phyloP scores from a whole-genome alignment of 2,329 filamentous ascomycete genomes.

The Aspergillus brunneoviolaceus region DNA sequence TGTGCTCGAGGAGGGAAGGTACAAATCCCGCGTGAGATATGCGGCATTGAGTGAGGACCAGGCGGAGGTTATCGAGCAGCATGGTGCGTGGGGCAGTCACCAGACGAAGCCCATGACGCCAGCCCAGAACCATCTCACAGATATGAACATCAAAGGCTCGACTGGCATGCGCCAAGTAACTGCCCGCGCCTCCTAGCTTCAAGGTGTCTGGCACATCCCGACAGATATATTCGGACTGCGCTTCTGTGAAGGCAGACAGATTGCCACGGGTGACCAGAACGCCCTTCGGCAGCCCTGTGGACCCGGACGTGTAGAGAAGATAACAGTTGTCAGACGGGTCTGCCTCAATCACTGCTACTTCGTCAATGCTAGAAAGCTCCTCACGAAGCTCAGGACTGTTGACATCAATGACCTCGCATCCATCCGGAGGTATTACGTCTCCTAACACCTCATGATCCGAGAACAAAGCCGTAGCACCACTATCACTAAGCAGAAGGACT shows the following conservation, averaged over 20 bases:
- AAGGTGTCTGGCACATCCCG: constrained; percentile 12
- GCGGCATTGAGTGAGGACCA: constrained; percentile 4
- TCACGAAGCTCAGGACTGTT: too few relatives aligned
- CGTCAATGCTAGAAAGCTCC: too few relatives aligned
- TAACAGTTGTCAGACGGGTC: constrained; percentile 7
- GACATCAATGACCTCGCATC: too few relatives aligned
- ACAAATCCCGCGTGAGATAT: constrained; percentile 15
- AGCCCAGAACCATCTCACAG: constrained; percentile 16
- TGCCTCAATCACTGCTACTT: neutral
- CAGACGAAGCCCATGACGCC: constrained; percentile 16
- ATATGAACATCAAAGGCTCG: constrained; percentile 19
- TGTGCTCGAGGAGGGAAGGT: constrained; percentile 15
- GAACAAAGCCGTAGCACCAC: too few relatives aligned
- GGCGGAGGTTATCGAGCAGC: constrained; percentile 14
- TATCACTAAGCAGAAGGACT: neutral
- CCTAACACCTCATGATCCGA: too few relatives aligned
- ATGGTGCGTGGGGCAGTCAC: constrained; percentile 9
- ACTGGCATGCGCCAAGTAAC: constrained; percentile 18
- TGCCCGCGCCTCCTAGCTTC: constrained; percentile 10
- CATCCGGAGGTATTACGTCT: too few relatives aligned
- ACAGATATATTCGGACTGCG: constrained; percentile 16
- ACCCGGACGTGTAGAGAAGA: constrained; percentile 18
- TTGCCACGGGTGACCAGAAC: constrained; percentile 14
- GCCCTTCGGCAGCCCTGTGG: constrained; percentile 16
- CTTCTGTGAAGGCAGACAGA: constrained; percentile 14